Evolutionary conservation across 192 early-diverging fungal genomes (phyloP).

Genomic region (Chytriomyces sp.): DNA sequence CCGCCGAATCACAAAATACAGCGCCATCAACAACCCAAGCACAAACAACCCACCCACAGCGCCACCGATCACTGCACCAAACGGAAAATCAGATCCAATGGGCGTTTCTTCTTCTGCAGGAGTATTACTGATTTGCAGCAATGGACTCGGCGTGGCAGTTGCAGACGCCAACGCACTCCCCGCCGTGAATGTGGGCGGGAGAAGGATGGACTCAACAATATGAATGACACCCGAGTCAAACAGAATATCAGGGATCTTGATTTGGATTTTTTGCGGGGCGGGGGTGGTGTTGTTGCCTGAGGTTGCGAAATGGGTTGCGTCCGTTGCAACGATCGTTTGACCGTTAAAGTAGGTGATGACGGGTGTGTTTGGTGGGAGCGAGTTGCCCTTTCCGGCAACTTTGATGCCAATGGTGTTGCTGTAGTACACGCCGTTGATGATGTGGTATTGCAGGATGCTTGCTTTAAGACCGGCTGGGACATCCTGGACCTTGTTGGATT

Average conservation of each 20-base stretch:
- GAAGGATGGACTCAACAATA: conserved; percentile 36
- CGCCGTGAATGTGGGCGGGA: conserved; percentile 16
- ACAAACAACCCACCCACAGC: conserved; percentile 23
- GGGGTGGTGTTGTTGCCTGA: neutral
- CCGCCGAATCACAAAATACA: conserved; percentile 21
- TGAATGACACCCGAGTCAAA: conserved; percentile 43
- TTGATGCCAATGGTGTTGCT: neutral
- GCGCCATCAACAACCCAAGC: neutral
- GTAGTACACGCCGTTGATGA: conserved; percentile 14
- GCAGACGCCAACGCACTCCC: neutral
- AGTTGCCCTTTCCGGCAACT: neutral
- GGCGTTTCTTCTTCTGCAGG: neutral
- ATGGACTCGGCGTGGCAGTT: neutral
- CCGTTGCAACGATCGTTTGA: neutral
- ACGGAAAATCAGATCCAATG: conserved; percentile 30
- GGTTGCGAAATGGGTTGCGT: neutral
- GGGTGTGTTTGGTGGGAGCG: neutral
- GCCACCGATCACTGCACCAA: conserved; percentile 34
- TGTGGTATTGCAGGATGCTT: conserved; percentile 8
- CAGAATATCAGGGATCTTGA: conserved; percentile 27
- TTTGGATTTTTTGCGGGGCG: conserved; percentile 9
- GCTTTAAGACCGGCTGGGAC: neutral
- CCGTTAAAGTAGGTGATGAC: conserved; percentile 3
- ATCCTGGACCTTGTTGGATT: neutral
- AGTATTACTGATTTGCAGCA: conserved; percentile 8